Base-by-base conservation (phyloP, 2,329 filamentous ascomycete genomes). In the Colletotrichum kahawae region DNA sequence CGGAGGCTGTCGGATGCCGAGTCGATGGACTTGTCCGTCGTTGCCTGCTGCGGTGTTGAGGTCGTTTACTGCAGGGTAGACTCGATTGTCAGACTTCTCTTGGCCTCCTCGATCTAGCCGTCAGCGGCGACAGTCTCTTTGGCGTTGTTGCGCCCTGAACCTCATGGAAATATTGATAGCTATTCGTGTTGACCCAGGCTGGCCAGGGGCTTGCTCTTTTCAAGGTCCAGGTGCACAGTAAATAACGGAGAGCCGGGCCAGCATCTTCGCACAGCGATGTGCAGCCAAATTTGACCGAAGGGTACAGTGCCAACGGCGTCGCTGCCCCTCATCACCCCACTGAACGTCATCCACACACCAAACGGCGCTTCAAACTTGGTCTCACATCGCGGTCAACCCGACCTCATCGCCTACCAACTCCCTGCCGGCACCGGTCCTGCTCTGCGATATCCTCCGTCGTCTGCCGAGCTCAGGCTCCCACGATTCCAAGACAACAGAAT, bases 251-350 rank as follows among this genome's bases (percentile, higher is more conserved):
- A 43, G 24, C 4, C 24, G 24, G 24, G 24, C 24, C 24, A 27
- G 24, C 24, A 27, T 27, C 3, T 33, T 16, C 21, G 38, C n/a
- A 27, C 21, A 14, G 24, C 7, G 8, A 9, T 6, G 10, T 13
- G n/a, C 1, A 2, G 5, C 16, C 13, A 7, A 8, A 21, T 10
- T 27, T n/a, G 5, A 8, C 5, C 2, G 16, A 8, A 7, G 2
- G 8, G 4, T 33, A 75, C 72, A 72, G 72, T 75, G 57, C 43
- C 12, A 67, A 34, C 9, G 18, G 29, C 9, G 1, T 4, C 31
- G 14, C 38, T 72, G 69, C 72, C 72, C 72, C 72, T 75, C 72
- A 75, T 72, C 72, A 72, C 69, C 72, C 72, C 72, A 75, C 72
- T 72, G 69, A 63, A 75, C 72, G 72, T 75, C 72, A 75, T 75